These are phyloP conservation scores for Fragilaria radians DNA, from an alignment of 108 stramenopile species.

Conservation along the genomic window DNA sequence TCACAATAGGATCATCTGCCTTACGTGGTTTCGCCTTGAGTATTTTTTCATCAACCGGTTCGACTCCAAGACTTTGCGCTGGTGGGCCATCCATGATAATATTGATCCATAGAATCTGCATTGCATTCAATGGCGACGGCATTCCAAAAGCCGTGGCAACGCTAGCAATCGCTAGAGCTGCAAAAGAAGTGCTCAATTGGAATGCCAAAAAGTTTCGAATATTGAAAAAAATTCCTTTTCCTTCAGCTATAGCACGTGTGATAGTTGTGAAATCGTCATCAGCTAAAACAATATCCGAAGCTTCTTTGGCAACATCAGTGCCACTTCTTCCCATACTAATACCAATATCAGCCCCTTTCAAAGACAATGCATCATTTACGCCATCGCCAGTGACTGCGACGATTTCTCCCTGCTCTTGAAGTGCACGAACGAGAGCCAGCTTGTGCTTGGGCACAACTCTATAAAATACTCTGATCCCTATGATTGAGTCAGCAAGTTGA, in stretches of 20 bases:
- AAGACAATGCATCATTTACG: conserved; percentile 94
- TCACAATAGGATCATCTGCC: conserved; percentile 85
- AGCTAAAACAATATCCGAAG: conserved; percentile 89
- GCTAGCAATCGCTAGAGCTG: conserved; percentile 89
- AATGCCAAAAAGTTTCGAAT: conserved; percentile 96
- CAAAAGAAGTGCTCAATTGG: conserved; percentile 92
- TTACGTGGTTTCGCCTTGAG: conserved; percentile 84
- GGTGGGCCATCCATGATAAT: conserved; percentile 99
- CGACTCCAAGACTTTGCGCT: conserved; percentile 88
- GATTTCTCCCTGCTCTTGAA: conserved; percentile 86
- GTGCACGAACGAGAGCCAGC: conserved; percentile 87
- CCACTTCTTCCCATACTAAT: conserved; percentile 95
- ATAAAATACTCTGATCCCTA: conserved; percentile 89
- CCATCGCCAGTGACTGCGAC: conserved; percentile 99
- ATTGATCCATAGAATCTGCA: conserved; percentile 99
- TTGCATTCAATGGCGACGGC: conserved; percentile 92
- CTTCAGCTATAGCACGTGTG: conserved; percentile 88
- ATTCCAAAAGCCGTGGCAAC: conserved; percentile 80
- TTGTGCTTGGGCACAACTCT: conserved; percentile 94
- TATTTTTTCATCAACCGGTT: conserved; percentile 82
- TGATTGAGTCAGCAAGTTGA: conserved; percentile 54
- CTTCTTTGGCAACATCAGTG: conserved; percentile 98
- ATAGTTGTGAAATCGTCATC: conserved; percentile 95
- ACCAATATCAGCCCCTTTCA: conserved; percentile 97
- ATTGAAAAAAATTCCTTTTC: conserved; percentile 98